These are phyloP conservation scores for Firmiana major DNA, from an alignment of 345 rosid species.

Conservation along the genomic window DNA sequence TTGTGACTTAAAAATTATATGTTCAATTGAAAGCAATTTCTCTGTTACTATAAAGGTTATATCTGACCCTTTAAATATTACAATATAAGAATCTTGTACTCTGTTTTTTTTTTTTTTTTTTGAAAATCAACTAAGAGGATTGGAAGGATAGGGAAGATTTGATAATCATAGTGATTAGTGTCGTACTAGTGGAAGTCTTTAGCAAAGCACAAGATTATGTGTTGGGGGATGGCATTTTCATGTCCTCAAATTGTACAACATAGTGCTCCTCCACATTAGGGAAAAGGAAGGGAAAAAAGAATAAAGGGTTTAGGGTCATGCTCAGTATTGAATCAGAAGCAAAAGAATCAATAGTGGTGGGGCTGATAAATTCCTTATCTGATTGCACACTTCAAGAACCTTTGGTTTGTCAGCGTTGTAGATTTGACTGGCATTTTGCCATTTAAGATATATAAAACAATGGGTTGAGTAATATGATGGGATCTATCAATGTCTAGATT, in stretches of 20 bases:
- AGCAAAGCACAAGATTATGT: not conserved
- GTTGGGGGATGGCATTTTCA: not conserved
- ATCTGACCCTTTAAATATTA: too few relatives aligned
- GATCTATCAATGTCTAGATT: not conserved
- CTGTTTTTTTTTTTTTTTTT: too few relatives aligned
- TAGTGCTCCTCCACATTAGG: not conserved
- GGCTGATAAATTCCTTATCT: constrained; percentile 8
- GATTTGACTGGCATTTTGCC: not conserved
- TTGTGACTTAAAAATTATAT: too few relatives aligned
- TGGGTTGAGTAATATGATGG: not conserved
- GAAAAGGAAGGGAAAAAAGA: not conserved
- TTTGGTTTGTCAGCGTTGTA: constrained; percentile 5
- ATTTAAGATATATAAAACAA: not conserved
- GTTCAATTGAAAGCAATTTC: too few relatives aligned
- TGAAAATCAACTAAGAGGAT: too few relatives aligned
- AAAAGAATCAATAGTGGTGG: constrained; percentile 1
- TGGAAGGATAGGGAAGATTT: constrained; percentile 11
- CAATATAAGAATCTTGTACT: too few relatives aligned
- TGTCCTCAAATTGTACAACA: constrained; percentile 18
- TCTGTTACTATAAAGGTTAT: too few relatives aligned
- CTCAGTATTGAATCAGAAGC: constrained; percentile 6
- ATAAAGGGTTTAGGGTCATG: not conserved
- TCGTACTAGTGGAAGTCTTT: not conserved
- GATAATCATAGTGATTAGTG: not conserved
- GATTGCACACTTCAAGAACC: constrained; percentile 7